Evolutionary conservation across 768 basidiomycete genomes (phyloP).

Genomic region (Calocybe indica): DNA sequence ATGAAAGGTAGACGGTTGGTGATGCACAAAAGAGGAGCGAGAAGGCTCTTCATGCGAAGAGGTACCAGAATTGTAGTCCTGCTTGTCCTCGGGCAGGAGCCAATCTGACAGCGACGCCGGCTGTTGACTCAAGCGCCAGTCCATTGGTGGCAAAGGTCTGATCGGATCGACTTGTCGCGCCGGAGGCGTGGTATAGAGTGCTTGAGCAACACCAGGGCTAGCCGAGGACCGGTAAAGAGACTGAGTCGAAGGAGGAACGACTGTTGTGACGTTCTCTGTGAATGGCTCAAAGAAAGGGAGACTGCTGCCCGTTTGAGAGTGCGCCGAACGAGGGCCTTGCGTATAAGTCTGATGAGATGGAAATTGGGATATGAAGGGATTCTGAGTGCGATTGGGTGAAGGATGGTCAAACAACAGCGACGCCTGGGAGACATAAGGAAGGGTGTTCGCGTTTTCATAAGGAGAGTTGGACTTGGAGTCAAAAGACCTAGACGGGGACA

Average conservation of each 20-base stretch:
- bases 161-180: neutral
- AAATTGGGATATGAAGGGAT: constrained; percentile 5
- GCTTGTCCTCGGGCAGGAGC: constrained; percentile 27
- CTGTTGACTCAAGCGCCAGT: neutral
- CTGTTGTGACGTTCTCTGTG: constrained; percentile 34
- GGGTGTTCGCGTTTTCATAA: constrained; percentile 41
- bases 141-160: neutral
- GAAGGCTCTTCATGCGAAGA: constrained; percentile 19
- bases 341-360: constrained; percentile 11
- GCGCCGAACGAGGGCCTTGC: constrained; percentile 17
- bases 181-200: constrained; percentile 8
- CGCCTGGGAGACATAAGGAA: constrained; percentile 40
- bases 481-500: constrained; percentile 57
- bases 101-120: constrained; percentile 30
- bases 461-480: constrained; percentile 49
- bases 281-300: constrained; percentile 52
- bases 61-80: constrained; percentile 20
- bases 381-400: constrained; percentile 17
- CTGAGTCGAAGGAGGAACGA: constrained; percentile 20
- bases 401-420: constrained; percentile 35
- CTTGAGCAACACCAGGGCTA: constrained; percentile 10
- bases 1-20: constrained; percentile 18
- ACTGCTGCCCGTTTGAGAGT: constrained; percentile 11
- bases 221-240: constrained; percentile 7
- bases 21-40: constrained; percentile 23